phyloP scores from a whole-genome alignment of 2,329 filamentous ascomycete species.

The Microdochium paspali region DNA sequence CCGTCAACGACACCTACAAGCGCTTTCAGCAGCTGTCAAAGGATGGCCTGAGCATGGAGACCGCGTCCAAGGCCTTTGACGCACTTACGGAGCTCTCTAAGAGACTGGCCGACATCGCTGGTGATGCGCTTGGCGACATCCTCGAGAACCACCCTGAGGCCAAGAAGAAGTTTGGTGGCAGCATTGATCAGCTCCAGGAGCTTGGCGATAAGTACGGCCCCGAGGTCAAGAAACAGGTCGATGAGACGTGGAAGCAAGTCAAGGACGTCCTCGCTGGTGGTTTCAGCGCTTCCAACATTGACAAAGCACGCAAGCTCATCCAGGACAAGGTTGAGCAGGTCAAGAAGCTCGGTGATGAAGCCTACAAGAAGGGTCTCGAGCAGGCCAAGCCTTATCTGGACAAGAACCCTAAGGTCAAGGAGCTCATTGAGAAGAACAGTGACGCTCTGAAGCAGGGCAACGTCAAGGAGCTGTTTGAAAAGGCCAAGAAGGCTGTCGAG shows the following conservation, averaged over 20 bases:
- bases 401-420: constrained; percentile 67
- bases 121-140: constrained; percentile 54
- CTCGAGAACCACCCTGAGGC: constrained; percentile 64
- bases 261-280: constrained; percentile 54
- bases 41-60: constrained; percentile 50
- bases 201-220: constrained; percentile 63
- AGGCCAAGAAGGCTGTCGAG: constrained; percentile 50
- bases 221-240: constrained; percentile 67
- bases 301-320: constrained; percentile 51
- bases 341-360: constrained; percentile 59
- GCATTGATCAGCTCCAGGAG: constrained; percentile 58
- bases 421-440: constrained; percentile 62
- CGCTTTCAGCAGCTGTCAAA: constrained; percentile 55
- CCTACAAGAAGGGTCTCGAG: constrained; percentile 63
- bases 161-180: constrained; percentile 63
- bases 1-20: constrained; percentile 57
- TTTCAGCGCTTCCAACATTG: constrained; percentile 38
- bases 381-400: constrained; percentile 64
- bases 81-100: constrained; percentile 52
- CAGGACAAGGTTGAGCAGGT: constrained; percentile 62
- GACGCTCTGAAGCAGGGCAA: constrained; percentile 61
- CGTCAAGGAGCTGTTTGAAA: constrained; percentile 50
- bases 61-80: constrained; percentile 50
- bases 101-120: constrained; percentile 50
- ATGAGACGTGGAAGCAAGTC: constrained; percentile 61